Percentiles rank a stretch among this genome's conserved stretches.
Evolutionary conservation across 768 basidiomycete genomes (phyloP).

Genomic region (Dioszegia crocea): DNA sequence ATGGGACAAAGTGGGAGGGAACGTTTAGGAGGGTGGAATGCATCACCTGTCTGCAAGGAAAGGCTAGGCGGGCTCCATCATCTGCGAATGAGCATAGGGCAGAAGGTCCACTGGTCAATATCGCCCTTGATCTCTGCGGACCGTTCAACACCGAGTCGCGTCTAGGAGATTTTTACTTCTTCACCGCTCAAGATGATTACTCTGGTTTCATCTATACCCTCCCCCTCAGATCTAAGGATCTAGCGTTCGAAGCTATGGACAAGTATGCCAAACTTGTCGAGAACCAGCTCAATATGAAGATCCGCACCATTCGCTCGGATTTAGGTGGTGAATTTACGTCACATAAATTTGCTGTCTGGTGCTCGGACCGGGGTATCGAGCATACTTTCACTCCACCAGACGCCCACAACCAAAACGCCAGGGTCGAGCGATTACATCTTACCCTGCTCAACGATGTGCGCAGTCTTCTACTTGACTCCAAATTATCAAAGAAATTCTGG

Average conservation of each 20-base stretch:
- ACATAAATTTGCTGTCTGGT: not conserved
- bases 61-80: not conserved
- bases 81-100: not conserved
- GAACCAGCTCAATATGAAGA: not conserved
- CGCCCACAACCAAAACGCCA: slow-evolving; percentile 21
- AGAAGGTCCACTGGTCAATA: not conserved
- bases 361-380: not conserved
- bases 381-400: not conserved
- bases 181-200: slow-evolving; percentile 17
- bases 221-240: slow-evolving; percentile 18
- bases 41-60: not conserved
- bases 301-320: not conserved
- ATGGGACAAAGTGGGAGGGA: not conserved
- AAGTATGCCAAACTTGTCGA: slow-evolving; percentile 8
- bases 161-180: slow-evolving; percentile 4
- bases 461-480: slow-evolving; percentile 10
- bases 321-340: slow-evolving; percentile 1
- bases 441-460: slow-evolving; percentile 16
- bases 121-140: not conserved
- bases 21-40: not conserved
- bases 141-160: not conserved
- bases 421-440: slow-evolving; percentile 21
- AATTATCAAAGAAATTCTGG: not conserved
- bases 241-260: not conserved
- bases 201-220: slow-evolving; percentile 2